Evolutionary conservation across 768 basidiomycete species (phyloP), one percentile per base, ranked within the genome.

Genomic region (Chlorophyllum brunneum): DNA sequence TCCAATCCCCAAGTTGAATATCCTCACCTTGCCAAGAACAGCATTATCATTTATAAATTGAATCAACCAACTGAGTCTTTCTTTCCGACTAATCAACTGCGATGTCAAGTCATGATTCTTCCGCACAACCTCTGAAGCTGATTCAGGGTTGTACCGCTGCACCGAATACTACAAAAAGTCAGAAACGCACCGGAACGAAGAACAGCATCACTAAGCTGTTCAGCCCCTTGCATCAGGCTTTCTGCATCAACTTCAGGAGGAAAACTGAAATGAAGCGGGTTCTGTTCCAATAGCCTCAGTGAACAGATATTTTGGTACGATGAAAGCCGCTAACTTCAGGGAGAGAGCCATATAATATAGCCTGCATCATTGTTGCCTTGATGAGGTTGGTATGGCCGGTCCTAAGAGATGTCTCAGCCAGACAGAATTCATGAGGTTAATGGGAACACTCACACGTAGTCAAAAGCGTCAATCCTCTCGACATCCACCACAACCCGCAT

Each of bases 31-130:
- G 33, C 71, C 72, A 30, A 95, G 71, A 4, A 86, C 85, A 0
- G 80, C 85, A 65, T 95, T 95, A 47, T 90, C 85, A 39, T 92
- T 89, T 61, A 97, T 88, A 64, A 93, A 95, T 22, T 77, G 78
- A 58, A 95, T 89, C n/a, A 98, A 74, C 77, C 89, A 92, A 48
- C 81, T 83, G 24, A 95, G 70, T 31, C 90, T 74, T 49, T 86
- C 83, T 61, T 86, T 86, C 24, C 91, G 80, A 34, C 81, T 82
- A 4, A 76, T 77, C 57, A 98, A 67, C 62, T 95, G 93, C 1
- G 83, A 76, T 13, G 82, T 82, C 36, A 95, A 71, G 63, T 97
- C 94, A 59, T 90, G 86, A 56, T 87, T 88, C 7, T 81, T 75
- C 34, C 80, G 70, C 43, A 93, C 83, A 57, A 90, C 74, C 66